phyloP scores from a whole-genome alignment of 2,329 filamentous ascomycete species.

The Paecilomyces variotii region DNA sequence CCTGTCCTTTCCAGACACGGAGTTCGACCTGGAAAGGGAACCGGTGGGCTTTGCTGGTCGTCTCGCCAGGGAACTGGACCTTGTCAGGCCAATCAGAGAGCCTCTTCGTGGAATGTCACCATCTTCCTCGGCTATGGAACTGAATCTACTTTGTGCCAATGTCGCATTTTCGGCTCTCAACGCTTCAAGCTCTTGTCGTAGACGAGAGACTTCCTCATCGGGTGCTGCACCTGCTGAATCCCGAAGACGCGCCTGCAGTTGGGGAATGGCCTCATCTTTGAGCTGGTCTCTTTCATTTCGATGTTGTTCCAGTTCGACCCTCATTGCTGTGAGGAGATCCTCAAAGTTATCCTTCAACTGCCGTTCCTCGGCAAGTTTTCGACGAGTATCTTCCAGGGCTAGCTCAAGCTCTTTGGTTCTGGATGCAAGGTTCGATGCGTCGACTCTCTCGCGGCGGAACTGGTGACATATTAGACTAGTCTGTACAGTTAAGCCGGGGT shows the following conservation, averaged over 20 bases:
- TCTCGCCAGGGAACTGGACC: slow-evolving; percentile 62
- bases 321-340: slow-evolving; percentile 76
- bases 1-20: slow-evolving; percentile 43
- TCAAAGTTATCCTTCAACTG: slow-evolving; percentile 89
- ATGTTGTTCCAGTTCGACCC: slow-evolving; percentile 70
- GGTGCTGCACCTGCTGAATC: slow-evolving; percentile 27
- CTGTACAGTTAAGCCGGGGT: background rate
- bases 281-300: slow-evolving; percentile 78
- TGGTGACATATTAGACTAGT: slow-evolving; percentile 12
- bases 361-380: slow-evolving; percentile 75
- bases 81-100: slow-evolving; percentile 46
- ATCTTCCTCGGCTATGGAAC: slow-evolving; percentile 55
- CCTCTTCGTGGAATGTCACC: slow-evolving; percentile 36
- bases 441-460: slow-evolving; percentile 48
- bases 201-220: slow-evolving; percentile 49
- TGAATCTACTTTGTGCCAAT: slow-evolving; percentile 45
- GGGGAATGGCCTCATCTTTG: slow-evolving; percentile 77
- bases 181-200: slow-evolving; percentile 76
- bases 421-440: slow-evolving; percentile 37
- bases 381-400: slow-evolving; percentile 72
- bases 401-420: slow-evolving; percentile 71
- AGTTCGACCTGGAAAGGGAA: slow-evolving; percentile 53
- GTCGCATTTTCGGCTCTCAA: slow-evolving; percentile 46
- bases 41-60: slow-evolving; percentile 36
- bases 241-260: slow-evolving; percentile 60